Evolutionary conservation across 2,329 filamentous ascomycete genomes (phyloP), one percentile per base, ranked within the genome.

Genomic region (Grosmannia clavigera): DNA sequence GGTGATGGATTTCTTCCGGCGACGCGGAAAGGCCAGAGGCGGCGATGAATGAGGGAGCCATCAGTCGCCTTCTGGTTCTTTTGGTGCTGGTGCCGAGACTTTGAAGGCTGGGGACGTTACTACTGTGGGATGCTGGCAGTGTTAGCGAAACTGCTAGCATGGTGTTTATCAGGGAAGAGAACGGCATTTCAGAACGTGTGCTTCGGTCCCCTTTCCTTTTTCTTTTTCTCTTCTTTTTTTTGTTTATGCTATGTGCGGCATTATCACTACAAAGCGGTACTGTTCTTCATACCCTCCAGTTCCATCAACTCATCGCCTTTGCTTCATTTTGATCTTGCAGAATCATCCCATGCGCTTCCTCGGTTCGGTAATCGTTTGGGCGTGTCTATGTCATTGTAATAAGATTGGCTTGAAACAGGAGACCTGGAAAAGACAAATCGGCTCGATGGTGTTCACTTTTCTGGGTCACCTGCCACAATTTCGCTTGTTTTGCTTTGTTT

Each of bases 1-100:
- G 70, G 94, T 99, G 48, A 97, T 99, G 92, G 92, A 99, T 75
- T 96, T 97, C 73, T 99, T 99, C 78, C 82, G 94, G 67, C 82
- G 92, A 71, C 83, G 92, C 70, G 90, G 88, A 60, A 90, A 87
- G 75, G 89, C 86, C 66, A 79, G 87, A 68, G 82, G 79, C 60
- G 80, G 79, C 46, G 81, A 84, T 62, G 74, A 78, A 67, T 78
- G 79, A 75, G n/a, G 38, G 55, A 55, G 55, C 50, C 38, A 29
- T 25, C 50, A 7, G 50, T 35, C 55, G 54, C 12, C 25, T 58
- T 40, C 38, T 54, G 57, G 22, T n/a, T 3, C 6, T 43, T 11
- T 3, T 29, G 11, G 10, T 19, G 54, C n/a, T n/a, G 11, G 31
- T 16, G 38, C 25, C 12, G 35, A 10, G 54, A 52, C 35, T 22